phyloP scores from a whole-genome alignment of 139 green algal genomes.

The Picochlorum sp. region DNA sequence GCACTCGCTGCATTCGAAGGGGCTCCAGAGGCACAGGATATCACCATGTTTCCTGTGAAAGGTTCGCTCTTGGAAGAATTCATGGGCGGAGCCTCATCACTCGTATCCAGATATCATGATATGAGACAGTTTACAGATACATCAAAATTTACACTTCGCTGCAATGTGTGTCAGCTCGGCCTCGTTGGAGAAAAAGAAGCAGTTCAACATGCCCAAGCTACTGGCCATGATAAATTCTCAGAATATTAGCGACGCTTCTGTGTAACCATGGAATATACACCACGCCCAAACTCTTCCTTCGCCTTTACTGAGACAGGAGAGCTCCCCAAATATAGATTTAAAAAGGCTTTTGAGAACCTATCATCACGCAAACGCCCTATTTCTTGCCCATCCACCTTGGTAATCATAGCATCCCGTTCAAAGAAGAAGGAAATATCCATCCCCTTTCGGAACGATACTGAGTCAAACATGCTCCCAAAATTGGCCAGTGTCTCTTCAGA shows the following conservation, averaged over 20 bases:
- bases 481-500: not conserved
- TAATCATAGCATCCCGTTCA: not conserved
- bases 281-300: slow-evolving; percentile 2
- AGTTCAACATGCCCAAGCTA: slow-evolving; percentile 72
- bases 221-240: slow-evolving; percentile 60
- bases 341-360: not conserved
- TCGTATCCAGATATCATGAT: slow-evolving; percentile 42
- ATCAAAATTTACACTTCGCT: slow-evolving; percentile 84
- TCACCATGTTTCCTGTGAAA: slow-evolving; percentile 36
- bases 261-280: slow-evolving; percentile 5
- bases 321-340: slow-evolving; percentile 10
- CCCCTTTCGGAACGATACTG: slow-evolving; percentile 4
- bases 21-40: slow-evolving; percentile 44
- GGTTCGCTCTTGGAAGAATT: slow-evolving; percentile 12
- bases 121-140: slow-evolving; percentile 70
- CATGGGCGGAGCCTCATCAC: slow-evolving; percentile 32
- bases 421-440: slow-evolving; percentile 11
- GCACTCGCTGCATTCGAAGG: slow-evolving; percentile 43
- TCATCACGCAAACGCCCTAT: not conserved
- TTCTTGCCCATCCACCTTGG: not conserved
- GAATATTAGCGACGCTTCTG: slow-evolving; percentile 24
- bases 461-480: slow-evolving; percentile 5
- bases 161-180: slow-evolving; percentile 67
- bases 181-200: slow-evolving; percentile 82
- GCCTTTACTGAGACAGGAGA: not conserved